A percentile compares a stretch with the other conserved stretches of the same genome.
Evolutionary conservation across 192 early-diverging fungal species (phyloP).

Genomic region (Kappamyces sp.): DNA sequence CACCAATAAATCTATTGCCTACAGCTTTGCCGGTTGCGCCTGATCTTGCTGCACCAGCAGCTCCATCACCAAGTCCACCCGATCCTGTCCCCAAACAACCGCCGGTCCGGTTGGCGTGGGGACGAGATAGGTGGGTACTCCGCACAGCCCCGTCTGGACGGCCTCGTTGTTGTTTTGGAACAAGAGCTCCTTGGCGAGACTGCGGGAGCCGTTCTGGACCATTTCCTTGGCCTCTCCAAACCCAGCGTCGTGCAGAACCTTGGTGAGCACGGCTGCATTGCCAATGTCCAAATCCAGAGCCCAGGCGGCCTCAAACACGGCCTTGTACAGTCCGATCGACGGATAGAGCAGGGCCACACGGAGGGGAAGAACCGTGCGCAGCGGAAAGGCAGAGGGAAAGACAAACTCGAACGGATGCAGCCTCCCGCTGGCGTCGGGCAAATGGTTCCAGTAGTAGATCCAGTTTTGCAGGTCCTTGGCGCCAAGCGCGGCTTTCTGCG

Average conservation of each 20-base stretch:
- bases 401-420: not conserved
- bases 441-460: conserved; percentile 3
- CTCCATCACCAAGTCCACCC: not conserved
- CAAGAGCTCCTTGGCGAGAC: not conserved
- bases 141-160: not conserved
- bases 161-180: not conserved
- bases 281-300: not conserved
- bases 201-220: not conserved
- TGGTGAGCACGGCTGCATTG: not conserved
- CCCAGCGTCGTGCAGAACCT: not conserved
- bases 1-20: too few species aligned
- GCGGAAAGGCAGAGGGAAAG: not conserved
- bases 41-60: not conserved
- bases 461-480: not conserved
- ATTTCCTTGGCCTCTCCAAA: not conserved
- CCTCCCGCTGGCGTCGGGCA: not conserved
- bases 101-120: not conserved
- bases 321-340: not conserved
- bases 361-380: not conserved
- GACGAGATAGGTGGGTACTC: not conserved
- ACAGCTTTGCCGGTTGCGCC: too few species aligned
- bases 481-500: not conserved
- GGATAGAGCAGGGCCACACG: not conserved
- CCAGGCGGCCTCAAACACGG: not conserved
- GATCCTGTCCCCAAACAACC: not conserved